phyloP scores from a whole-genome alignment of 2,329 filamentous ascomycete genomes.

The Talaromyces sp. region DNA sequence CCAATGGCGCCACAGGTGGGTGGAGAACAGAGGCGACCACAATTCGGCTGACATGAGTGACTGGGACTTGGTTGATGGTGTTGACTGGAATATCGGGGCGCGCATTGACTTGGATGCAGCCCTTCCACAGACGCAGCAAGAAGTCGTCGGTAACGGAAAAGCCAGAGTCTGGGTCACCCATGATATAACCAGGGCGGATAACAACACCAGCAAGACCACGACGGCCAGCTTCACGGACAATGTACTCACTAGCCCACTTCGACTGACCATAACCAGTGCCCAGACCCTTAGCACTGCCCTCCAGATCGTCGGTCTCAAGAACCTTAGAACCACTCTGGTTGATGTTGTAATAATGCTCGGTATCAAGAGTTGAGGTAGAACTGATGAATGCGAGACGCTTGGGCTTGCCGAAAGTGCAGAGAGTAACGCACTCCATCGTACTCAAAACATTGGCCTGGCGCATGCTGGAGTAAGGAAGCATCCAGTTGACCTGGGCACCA shows the following conservation, averaged over 20 bases:
- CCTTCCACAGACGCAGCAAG: constrained; percentile 81
- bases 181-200: constrained; percentile 82
- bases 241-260: constrained; percentile 78
- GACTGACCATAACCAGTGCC: constrained; percentile 87
- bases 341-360: constrained; percentile 71
- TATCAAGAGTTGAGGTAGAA: constrained; percentile 82
- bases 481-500: constrained; percentile 78
- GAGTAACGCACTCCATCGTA: constrained; percentile 73
- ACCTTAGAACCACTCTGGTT: constrained; percentile 62
- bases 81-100: constrained; percentile 67
- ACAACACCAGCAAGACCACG: constrained; percentile 76
- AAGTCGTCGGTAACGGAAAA: constrained; percentile 83
- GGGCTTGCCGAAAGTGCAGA: constrained; percentile 75
- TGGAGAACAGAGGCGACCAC: constrained; percentile 74
- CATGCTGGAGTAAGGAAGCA: constrained; percentile 73
- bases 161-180: constrained; percentile 57
- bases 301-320: constrained; percentile 74
- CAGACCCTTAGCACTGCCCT: constrained; percentile 74
- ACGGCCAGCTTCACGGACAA: constrained; percentile 76
- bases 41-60: constrained; percentile 79
- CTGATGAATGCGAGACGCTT: constrained; percentile 82
- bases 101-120: constrained; percentile 75
- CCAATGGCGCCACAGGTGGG: constrained; percentile 56
- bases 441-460: constrained; percentile 76
- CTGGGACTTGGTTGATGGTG: constrained; percentile 87